Evolutionary conservation across 202 grass and related monocot species (phyloP), one percentile per base, ranked within the genome.

Genomic region (Dendrocalamus latiflorus): DNA sequence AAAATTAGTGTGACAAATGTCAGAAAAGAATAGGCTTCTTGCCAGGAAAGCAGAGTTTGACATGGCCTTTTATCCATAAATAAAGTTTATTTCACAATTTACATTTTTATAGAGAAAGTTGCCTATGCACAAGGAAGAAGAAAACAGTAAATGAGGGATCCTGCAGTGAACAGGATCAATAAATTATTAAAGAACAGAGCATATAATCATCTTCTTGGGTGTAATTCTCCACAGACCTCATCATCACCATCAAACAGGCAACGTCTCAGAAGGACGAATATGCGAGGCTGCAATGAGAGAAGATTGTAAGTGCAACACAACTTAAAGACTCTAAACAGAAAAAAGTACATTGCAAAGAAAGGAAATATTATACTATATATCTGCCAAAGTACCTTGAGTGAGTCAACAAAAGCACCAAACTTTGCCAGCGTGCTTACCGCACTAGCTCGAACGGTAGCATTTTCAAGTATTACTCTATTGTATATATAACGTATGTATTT

Each of bases 161-260:
- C 9, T 6, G 5, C 8, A 58, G 20, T 1, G 49, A 64, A 28
- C 74, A 48, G n/a, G 70, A 39, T 66, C 3, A 74, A 6, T 44
- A 56, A 84, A 68, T 64, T 54, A 54, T 76, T 76, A 54, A 28
- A 28, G 43, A 65, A 64, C 9, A 50, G 11, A 55, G 21, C 39
- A 74, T 22, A 69, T 4, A 45, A 34, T 49, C 47, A 83, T n/a
- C n/a, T n/a, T 71, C 45, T 78, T 73, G 25, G 11, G 47, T 65
- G 2, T 81, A 72, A 47, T 6, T 59, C 24, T 47, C 39, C 72
- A 82, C 88, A 47, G 44, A 99, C 96, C 96, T 99, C 96, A 63
- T 99, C 96, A 91, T 99, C 96, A 74, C 91, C 94, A 85, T 99
- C 96, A 87, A 94, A 99, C 21, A 99, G 84, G 86, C 96, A 99